phyloP scores from a whole-genome alignment of 2,329 filamentous ascomycete genomes.

The Golovinomyces cichoracearum region DNA sequence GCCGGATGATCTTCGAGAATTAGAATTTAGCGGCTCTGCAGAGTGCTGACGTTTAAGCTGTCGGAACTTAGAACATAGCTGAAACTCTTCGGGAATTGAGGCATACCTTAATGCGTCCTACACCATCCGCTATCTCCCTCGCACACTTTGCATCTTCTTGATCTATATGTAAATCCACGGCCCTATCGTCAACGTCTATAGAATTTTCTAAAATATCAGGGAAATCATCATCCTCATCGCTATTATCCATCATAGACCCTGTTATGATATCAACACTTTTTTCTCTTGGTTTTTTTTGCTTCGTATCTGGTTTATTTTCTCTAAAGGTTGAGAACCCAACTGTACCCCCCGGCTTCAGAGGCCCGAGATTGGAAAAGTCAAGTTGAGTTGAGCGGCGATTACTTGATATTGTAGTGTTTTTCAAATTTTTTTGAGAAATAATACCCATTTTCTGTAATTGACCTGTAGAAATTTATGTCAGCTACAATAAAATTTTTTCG shows the following conservation, averaged over 20 bases:
- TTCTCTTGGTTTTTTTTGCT: slow-evolving; percentile 33
- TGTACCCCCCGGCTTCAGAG: slow-evolving; percentile 63
- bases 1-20: slow-evolving; percentile 22
- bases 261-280: slow-evolving; percentile 32
- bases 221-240: slow-evolving; percentile 43
- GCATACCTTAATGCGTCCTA: slow-evolving; percentile 55
- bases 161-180: slow-evolving; percentile 31
- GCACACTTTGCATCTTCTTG: slow-evolving; percentile 48
- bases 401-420: slow-evolving; percentile 31
- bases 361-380: slow-evolving; percentile 63
- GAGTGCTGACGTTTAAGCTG: slow-evolving; percentile 65
- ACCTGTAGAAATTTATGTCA: slow-evolving; percentile 24
- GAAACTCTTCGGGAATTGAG: neutral
- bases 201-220: slow-evolving; percentile 37
- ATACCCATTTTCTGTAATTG: slow-evolving; percentile 96
- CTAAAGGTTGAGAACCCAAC: slow-evolving; percentile 78
- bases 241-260: slow-evolving; percentile 8
- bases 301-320: slow-evolving; percentile 33
- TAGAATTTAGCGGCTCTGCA: slow-evolving; percentile 32
- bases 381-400: slow-evolving; percentile 63
- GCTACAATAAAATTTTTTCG: neutral
- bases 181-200: slow-evolving; percentile 30
- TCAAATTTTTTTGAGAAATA: slow-evolving; percentile 39
- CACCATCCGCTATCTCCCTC: slow-evolving; percentile 53
- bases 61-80: slow-evolving; percentile 11